Evolutionary conservation across 495 filamentous ascomycete genomes (phyloP).

Genomic region (Penicillium turbatum): DNA sequence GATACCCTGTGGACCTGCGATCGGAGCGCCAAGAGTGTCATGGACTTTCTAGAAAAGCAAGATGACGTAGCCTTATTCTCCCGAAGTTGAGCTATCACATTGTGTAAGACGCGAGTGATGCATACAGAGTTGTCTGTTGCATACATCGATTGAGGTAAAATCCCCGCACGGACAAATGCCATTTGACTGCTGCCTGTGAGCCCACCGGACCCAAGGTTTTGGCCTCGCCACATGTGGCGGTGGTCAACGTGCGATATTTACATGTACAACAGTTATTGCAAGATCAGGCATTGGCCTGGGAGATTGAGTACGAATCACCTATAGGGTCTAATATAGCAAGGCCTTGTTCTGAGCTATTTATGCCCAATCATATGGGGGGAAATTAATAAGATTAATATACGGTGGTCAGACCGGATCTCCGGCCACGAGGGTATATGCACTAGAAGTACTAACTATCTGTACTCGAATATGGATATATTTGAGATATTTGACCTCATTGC

Average conservation of each 20-base stretch:
- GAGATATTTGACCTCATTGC: too few relatives aligned
- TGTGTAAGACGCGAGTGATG: background rate
- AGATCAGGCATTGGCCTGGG: too few relatives aligned
- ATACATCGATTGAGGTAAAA: too few relatives aligned
- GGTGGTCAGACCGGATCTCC: constrained; percentile 1
- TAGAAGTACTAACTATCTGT: background rate
- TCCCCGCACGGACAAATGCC: too few relatives aligned
- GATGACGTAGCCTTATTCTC: background rate
- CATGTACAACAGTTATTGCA: background rate
- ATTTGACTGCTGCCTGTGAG: too few relatives aligned
- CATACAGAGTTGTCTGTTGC: constrained; percentile 1
- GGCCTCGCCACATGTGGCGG: constrained; percentile 4
- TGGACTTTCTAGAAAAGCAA: background rate
- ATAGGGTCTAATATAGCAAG: background rate
- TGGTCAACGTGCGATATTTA: background rate
- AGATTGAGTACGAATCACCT: too few relatives aligned
- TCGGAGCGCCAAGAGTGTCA: background rate
- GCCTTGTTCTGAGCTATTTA: background rate
- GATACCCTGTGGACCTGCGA: background rate
- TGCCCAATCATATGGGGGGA: background rate
- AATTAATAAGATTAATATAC: background rate
- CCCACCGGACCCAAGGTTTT: too few relatives aligned
- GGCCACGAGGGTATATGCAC: constrained; percentile 6
- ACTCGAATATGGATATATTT: too few relatives aligned
- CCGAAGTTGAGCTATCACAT: background rate